A percentile compares a stretch with the other conserved stretches of the same genome.
phyloP scores from a whole-genome alignment of 1,284 basidiomycete species.

The Trichosporon asahii region DNA sequence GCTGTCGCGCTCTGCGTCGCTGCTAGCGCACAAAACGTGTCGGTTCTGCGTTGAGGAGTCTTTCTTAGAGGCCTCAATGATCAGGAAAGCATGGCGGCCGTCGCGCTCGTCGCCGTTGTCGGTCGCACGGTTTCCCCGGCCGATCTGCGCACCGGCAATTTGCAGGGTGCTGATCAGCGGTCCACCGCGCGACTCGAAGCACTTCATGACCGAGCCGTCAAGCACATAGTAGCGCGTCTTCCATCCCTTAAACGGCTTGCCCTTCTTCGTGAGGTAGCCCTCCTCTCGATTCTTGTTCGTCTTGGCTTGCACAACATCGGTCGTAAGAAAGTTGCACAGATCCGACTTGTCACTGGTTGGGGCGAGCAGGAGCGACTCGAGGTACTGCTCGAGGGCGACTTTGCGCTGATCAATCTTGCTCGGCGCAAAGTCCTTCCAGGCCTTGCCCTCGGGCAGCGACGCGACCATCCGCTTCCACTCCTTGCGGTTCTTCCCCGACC shows the following conservation, averaged over 20 bases:
- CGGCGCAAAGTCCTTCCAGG: slow-evolving; percentile 96
- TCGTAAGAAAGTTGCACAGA: slow-evolving; percentile 85
- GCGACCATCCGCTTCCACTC: slow-evolving; percentile 72
- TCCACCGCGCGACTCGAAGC: slow-evolving; percentile 92
- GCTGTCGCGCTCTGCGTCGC: slow-evolving; percentile 82
- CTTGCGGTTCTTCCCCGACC: slow-evolving; percentile 60
- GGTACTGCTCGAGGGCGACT: slow-evolving; percentile 78
- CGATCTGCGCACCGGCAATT: slow-evolving; percentile 84
- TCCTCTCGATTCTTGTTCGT: slow-evolving; percentile 91
- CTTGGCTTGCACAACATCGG: slow-evolving; percentile 76
- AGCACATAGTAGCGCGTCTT: slow-evolving; percentile 92
- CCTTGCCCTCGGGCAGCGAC: slow-evolving; percentile 78
- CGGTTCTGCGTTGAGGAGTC: slow-evolving; percentile 63
- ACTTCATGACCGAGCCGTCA: slow-evolving; percentile 80
- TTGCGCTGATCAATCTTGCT: slow-evolving; percentile 93
- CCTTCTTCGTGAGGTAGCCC: slow-evolving; percentile 93
- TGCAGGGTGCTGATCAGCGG: slow-evolving; percentile 81
- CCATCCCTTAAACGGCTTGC: slow-evolving; percentile 86
- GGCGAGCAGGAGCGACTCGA: slow-evolving; percentile 78
- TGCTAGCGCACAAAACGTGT: slow-evolving; percentile 94
- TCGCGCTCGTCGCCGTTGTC: slow-evolving; percentile 73
- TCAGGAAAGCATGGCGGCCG: slow-evolving; percentile 93
- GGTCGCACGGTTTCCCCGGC: slow-evolving; percentile 61
- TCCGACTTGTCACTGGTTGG: slow-evolving; percentile 85
- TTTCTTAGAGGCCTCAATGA: slow-evolving; percentile 72